Evolutionary conservation across 2,329 filamentous ascomycete species (phyloP), one percentile per base, ranked within the genome.

Genomic region (Exophiala oligosperma): DNA sequence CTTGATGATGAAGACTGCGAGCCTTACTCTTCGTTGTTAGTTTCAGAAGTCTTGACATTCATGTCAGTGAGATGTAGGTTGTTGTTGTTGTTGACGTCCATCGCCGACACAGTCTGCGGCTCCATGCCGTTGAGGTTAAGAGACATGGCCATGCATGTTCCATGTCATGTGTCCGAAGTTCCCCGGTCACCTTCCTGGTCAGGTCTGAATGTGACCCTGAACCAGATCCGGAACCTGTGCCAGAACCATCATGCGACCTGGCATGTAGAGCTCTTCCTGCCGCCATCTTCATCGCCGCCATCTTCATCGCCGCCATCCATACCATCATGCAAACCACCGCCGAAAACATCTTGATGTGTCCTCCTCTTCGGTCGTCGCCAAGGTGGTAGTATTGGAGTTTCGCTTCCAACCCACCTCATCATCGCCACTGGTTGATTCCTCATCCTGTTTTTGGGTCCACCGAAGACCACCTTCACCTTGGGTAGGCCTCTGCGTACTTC

Each of bases 51-150:
- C 17, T 17, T 17, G 17, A 79, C 75, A 71, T 84, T 84, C 79
- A 95, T 90, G 61, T 80, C 81, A 71, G 83, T 84, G 68, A 99
- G 82, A 72, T 88, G 87, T 61, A 79, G 79, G 85, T 97, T 97
- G 17, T 17, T 17, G 17, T 17, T 17, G 87, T 96, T 96, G 83
- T 90, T 88, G 76, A 99, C 88, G 74, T 90, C 81, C 73, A 99
- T 84, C 66, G 79, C 81, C 57, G 84, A 82, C 54, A 91, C 87
- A n/a, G 82, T 81, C 64, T 84, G 76, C 64, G 97, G 81, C 73
- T 91, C 89, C 73, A 99, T 89, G 71, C 91, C 92, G 66, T 87
- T 81, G 60, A 99, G 84, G 65, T 83, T 85, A 17, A 17, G 17
- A 17, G 17, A 17, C 17, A 17, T 17, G 17, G 17, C 17, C 17